Conservation (phyloP, 2,329 filamentous ascomycete species). For the Neurospora crassa region DNA sequence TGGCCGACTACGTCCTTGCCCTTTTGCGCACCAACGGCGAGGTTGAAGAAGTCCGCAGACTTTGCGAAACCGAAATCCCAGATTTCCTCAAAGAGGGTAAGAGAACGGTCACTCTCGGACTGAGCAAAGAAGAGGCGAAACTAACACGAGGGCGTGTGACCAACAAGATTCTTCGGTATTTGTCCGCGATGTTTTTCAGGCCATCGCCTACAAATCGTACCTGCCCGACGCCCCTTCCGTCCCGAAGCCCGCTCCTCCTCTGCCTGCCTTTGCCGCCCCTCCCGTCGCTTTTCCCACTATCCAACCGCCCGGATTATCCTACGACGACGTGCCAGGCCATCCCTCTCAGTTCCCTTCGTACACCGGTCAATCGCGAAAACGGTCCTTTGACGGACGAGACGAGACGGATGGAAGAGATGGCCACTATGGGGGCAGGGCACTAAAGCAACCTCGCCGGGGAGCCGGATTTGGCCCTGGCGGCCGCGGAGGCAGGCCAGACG, state of each 20-base stretch:
- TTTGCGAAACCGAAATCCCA: constrained; percentile 62
- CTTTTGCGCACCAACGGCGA: constrained; percentile 62
- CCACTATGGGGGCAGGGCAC: constrained; percentile 31
- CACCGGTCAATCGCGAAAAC: constrained; percentile 33
- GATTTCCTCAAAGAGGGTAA: constrained; percentile 65
- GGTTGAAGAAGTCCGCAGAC: constrained; percentile 50
- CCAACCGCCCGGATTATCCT: constrained; percentile 10
- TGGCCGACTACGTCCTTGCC: constrained; percentile 77
- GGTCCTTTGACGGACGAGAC: constrained; percentile 45
- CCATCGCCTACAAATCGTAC: constrained; percentile 53
- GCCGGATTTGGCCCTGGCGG: constrained; percentile 22
- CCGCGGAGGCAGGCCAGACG: constrained; percentile 19
- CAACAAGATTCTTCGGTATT: constrained; percentile 48
- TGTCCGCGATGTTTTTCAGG: constrained; percentile 60
- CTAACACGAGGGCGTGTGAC: background rate
- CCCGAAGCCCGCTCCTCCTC: constrained; percentile 10
- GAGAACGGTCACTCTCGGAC: constrained; percentile 1
- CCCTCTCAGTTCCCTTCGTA: background rate
- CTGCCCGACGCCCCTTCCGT: constrained; percentile 42
- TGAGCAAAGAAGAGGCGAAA: background rate
- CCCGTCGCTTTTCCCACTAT: constrained; percentile 11
- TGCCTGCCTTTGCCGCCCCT: constrained; percentile 10
- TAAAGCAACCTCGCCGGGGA: constrained; percentile 53
- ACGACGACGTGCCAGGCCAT: constrained; percentile 12
- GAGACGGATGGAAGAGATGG: constrained; percentile 26